Conservation (phyloP, 2,329 filamentous ascomycete species). For the Aureobasidium sp. region DNA sequence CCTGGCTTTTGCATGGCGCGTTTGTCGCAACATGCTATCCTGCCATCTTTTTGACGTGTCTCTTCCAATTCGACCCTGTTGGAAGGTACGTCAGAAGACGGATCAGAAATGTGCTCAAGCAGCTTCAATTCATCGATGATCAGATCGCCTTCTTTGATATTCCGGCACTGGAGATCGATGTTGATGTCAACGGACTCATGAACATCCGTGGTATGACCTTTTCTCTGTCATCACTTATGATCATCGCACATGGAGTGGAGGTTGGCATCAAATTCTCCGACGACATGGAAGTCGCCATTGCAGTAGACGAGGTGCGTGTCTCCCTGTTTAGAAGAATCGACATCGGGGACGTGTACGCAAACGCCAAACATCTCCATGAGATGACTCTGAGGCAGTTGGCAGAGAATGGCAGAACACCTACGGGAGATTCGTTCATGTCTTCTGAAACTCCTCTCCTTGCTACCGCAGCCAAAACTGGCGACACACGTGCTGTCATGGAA, state of each 20-base stretch:
- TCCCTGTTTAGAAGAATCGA: constrained; percentile 44
- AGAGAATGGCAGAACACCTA: constrained; percentile 30
- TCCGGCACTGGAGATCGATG: constrained; percentile 49
- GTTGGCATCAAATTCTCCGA: constrained; percentile 47
- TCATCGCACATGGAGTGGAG: constrained; percentile 48
- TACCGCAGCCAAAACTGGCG: constrained; percentile 32
- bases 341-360: constrained; percentile 49
- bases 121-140: constrained; percentile 46
- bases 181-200: constrained; percentile 46
- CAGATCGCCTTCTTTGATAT: constrained; percentile 44
- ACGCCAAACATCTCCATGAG: constrained; percentile 48
- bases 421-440: constrained; percentile 37
- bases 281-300: constrained; percentile 48
- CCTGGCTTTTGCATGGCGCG: constrained; percentile 45
- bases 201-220: constrained; percentile 48
- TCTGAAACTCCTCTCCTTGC: constrained; percentile 41
- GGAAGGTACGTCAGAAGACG: constrained; percentile 32
- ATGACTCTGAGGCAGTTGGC: constrained; percentile 42
- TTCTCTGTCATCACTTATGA: constrained; percentile 43
- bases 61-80: constrained; percentile 41
- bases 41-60: constrained; percentile 35
- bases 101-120: constrained; percentile 32
- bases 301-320: constrained; percentile 43
- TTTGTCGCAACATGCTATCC: constrained; percentile 40
- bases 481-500: constrained; percentile 6